phyloP scores from a whole-genome alignment of 2,329 filamentous ascomycete species.

The Nigrospora sphaerica region DNA sequence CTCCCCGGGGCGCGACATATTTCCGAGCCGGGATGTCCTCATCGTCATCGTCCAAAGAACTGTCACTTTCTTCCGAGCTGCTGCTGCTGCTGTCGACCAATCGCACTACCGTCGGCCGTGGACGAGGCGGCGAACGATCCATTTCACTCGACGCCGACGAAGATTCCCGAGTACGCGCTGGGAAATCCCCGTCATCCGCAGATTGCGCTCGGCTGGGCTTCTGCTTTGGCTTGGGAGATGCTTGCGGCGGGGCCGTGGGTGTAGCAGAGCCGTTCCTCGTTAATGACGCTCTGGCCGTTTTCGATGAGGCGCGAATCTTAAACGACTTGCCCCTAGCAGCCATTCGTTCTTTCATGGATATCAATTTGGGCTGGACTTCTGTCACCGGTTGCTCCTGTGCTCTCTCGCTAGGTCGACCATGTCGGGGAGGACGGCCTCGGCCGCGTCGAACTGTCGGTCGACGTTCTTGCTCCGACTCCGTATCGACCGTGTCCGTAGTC shows the following conservation, averaged over 20 bases:
- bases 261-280: conserved; percentile 13
- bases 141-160: not conserved
- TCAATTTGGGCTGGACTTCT: conserved; percentile 19
- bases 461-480: no score
- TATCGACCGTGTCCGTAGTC: no score
- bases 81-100: conserved; percentile 14
- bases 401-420: conserved; percentile 4
- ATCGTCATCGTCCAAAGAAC: conserved; percentile 8
- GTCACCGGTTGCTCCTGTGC: conserved; percentile 3
- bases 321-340: conserved; percentile 45
- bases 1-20: conserved; percentile 6
- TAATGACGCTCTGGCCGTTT: conserved; percentile 9
- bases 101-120: conserved; percentile 25
- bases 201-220: no score
- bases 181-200: no score
- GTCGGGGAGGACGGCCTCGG: no score
- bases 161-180: not conserved
- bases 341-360: conserved; percentile 54
- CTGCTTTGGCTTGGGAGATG: no score
- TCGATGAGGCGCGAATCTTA: conserved; percentile 33
- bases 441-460: no score
- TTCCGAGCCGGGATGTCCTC: conserved; percentile 3
- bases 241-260: not conserved
- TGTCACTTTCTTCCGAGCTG: conserved; percentile 4
- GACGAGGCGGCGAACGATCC: not conserved